Percentiles rank a stretch among this genome's conserved stretches.
Conservation (phyloP, 2,329 filamentous ascomycete species). For the Fusarium annulatum region DNA sequence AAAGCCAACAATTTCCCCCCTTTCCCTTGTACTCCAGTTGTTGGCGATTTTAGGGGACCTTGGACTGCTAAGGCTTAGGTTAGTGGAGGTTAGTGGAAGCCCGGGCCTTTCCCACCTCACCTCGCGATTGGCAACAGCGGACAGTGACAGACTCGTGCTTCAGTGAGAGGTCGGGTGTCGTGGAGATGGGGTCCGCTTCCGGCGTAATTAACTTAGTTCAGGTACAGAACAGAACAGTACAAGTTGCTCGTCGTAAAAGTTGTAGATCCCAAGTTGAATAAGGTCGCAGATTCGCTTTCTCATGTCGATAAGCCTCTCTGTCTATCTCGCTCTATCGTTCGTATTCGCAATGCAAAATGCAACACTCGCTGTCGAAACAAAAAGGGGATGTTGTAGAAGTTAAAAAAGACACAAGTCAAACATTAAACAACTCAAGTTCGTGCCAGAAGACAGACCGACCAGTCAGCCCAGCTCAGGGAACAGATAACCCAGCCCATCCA, state of each 20-base stretch:
- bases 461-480: constrained; percentile 11
- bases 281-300: constrained; percentile 11
- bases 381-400: constrained; percentile 12
- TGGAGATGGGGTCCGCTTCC: constrained; percentile 39
- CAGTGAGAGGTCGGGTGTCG: constrained; percentile 9
- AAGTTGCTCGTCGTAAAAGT: neutral
- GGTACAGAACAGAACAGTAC: constrained; percentile 17
- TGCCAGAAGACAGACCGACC: constrained; percentile 20
- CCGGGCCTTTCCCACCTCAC: constrained; percentile 24
- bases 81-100: constrained; percentile 37
- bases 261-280: constrained; percentile 1
- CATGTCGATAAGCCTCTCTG: neutral
- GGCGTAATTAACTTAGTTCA: constrained; percentile 26
- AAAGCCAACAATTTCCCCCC: constrained; percentile 42
- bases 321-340: neutral
- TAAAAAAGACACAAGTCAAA: constrained; percentile 8
- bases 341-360: constrained; percentile 7
- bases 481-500: constrained; percentile 32
- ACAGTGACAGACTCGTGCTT: constrained; percentile 15
- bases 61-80: constrained; percentile 20
- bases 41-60: constrained; percentile 29
- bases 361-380: neutral
- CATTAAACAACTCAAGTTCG: constrained; percentile 22
- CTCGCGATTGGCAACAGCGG: constrained; percentile 19
- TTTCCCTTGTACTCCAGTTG: constrained; percentile 36